These are phyloP conservation scores for Neophaeococcomyces aloes DNA, from an alignment of 2,329 filamentous ascomycete genomes.

Conservation along the genomic window DNA sequence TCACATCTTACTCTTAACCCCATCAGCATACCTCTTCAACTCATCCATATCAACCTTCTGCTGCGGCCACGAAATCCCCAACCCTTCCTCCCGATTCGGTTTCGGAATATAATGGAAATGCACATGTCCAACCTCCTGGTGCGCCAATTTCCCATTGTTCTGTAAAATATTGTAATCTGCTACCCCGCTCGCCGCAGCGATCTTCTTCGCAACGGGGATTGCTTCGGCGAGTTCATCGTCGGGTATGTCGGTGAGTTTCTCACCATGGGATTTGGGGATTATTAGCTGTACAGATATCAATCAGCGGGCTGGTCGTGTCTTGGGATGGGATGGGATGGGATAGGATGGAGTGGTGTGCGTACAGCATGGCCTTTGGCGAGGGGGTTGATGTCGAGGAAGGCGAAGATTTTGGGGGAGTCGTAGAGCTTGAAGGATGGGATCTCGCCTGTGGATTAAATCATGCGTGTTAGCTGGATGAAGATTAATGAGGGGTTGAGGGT, in stretches of 20 bases:
- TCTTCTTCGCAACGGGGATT: constrained; percentile 76
- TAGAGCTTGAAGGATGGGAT: constrained; percentile 95
- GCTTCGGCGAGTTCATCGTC: constrained; percentile 78
- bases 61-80: constrained; percentile 70
- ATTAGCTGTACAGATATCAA: constrained; percentile 63
- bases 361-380: constrained; percentile 83
- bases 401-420: constrained; percentile 84
- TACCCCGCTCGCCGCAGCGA: constrained; percentile 65
- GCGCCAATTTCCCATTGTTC: constrained; percentile 86
- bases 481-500: neutral
- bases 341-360: constrained; percentile 21
- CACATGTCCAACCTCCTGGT: constrained; percentile 88
- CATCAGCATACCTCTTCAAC: constrained; percentile 67
- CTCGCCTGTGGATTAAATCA: constrained; percentile 56
- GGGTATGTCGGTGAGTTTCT: constrained; percentile 82
- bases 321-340: neutral
- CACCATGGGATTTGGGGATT: constrained; percentile 90
- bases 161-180: constrained; percentile 87
- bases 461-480: neutral
- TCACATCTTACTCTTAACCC: constrained; percentile 84
- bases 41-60: constrained; percentile 68
- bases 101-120: constrained; percentile 99
- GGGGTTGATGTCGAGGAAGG: constrained; percentile 93
- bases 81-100: constrained; percentile 69
- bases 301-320: too few relatives aligned